Percentiles rank a stretch among this genome's conserved stretches.
These are phyloP conservation scores for Drechslera avenae DNA, from an alignment of 2,329 filamentous ascomycete species.

Conservation along the genomic window DNA sequence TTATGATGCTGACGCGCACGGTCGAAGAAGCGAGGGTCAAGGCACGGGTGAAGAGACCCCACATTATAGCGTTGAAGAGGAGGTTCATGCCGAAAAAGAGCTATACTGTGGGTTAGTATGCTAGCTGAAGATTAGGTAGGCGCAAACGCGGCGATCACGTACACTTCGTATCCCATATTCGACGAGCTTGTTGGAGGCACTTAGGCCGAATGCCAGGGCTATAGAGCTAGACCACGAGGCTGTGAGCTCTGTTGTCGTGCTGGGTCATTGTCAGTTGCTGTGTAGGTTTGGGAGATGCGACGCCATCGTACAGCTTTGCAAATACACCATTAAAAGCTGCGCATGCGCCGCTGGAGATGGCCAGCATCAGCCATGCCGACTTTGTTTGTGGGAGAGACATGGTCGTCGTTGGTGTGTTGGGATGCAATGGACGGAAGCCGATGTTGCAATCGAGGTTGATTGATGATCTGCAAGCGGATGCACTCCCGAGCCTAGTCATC, in stretches of 20 bases:
- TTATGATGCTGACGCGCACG: constrained; percentile 80
- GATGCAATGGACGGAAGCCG: constrained; percentile 1
- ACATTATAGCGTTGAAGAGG: constrained; percentile 80
- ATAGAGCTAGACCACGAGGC: constrained; percentile 58
- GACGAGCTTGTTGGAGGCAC: constrained; percentile 53
- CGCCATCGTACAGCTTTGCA: constrained; percentile 71
- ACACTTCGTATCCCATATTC: constrained; percentile 59
- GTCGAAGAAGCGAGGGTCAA: constrained; percentile 76
- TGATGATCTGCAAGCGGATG: constrained; percentile 20
- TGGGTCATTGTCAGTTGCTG: constrained; percentile 33
- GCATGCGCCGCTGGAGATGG: constrained; percentile 75
- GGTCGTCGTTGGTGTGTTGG: not conserved
- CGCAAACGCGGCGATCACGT: constrained; percentile 34
- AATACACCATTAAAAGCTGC: constrained; percentile 83
- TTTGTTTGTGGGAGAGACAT: constrained; percentile 35
- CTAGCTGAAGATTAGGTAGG: not conserved
- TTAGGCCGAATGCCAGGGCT: constrained; percentile 55
- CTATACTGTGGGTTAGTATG: constrained; percentile 49
- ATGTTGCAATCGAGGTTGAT: constrained; percentile 6
- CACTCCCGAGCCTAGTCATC: constrained; percentile 27
- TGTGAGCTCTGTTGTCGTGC: constrained; percentile 66
- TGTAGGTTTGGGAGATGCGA: not conserved
- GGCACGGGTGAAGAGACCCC: constrained; percentile 80
- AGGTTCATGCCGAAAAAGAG: constrained; percentile 77
- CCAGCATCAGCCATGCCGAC: constrained; percentile 63